A percentile compares a stretch with the other conserved stretches of the same genome.
phyloP scores from a whole-genome alignment of 495 filamentous ascomycete genomes.

The Aspergillus sclerotiicarbonarius region DNA sequence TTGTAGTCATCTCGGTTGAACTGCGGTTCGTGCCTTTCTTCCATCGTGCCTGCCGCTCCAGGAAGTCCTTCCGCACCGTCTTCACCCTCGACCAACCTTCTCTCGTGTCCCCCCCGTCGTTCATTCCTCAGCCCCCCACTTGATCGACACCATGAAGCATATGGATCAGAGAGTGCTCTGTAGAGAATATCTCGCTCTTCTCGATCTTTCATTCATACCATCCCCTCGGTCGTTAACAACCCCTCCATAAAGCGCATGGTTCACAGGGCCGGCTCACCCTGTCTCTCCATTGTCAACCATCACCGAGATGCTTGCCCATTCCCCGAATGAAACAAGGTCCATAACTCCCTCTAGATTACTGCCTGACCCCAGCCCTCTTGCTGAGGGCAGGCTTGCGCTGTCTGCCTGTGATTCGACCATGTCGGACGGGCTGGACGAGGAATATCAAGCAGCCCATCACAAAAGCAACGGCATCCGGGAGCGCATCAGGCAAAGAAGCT shows the following conservation, averaged over 20 bases:
- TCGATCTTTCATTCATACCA: neutral
- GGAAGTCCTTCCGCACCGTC: no score
- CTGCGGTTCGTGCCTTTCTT: neutral
- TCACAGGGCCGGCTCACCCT: no score
- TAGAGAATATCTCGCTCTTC: neutral
- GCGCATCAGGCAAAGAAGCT: conserved; percentile 33
- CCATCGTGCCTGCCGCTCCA: neutral
- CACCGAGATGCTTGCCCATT: neutral
- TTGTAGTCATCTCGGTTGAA: no score
- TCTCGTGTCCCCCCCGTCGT: no score
- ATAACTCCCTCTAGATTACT: neutral
- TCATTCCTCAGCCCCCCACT: no score
- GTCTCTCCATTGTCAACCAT: neutral
- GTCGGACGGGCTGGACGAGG: conserved; percentile 28
- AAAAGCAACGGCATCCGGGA: conserved; percentile 20
- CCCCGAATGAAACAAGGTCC: neutral
- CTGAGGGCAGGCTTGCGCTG: neutral
- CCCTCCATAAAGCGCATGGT: neutral
- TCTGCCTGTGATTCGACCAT: conserved; percentile 14
- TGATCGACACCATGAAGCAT: neutral
- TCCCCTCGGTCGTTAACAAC: neutral
- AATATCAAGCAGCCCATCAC: conserved; percentile 12
- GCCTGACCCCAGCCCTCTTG: neutral
- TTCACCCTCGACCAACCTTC: no score
- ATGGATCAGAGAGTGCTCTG: neutral